Base-by-base conservation (phyloP, 2,329 filamentous ascomycete genomes). In the Xylariaceae sp. region DNA sequence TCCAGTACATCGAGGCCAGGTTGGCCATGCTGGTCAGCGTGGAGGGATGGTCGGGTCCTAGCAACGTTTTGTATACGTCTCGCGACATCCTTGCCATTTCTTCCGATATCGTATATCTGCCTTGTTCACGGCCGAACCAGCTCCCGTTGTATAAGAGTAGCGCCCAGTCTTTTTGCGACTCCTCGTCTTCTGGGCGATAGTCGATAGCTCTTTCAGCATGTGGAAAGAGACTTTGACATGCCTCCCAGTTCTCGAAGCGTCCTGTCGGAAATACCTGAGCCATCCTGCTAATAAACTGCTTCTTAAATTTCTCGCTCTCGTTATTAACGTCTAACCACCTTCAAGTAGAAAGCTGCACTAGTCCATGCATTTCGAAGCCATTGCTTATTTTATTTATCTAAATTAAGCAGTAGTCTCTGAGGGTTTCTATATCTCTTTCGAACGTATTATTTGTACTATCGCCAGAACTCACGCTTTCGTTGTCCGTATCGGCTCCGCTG, bases 331-430 rank as follows among this genome's bases (percentile, higher is more conserved):
- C 40, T 14, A 68, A 55, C 67, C 65, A 70, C 32, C 45, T 57
- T 42, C 57, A 59, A 7, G 56, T 68, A 21, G 64, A 56, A 21
- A 71, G 48, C 50, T 71, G 67, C 17, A 73, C 70, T 3, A 74
- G 58, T 6, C 48, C 35, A 52, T 74, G 70, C 67, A 74, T 73
- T 47, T 68, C 63, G 40, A 68, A 71, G 2, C 43, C 41, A 11
- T 48, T 55, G 1, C 51, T 49, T 17, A 40, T 17, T 23, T 46
- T 49, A n/a, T 43, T 56, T 11, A 42, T 39, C 1, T 45, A 41
- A 7, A 74, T 52, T 4, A 74, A 62, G 2, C 57, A 69, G 50
- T 62, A 74, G 40, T 64, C 53, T 33, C 55, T 51, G 8, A 75
- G 56, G 2, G 56, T 52, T 1, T 47, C 22, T 1, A 73, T 40